Base-by-base conservation (phyloP, 2,329 filamentous ascomycete genomes). In the Cyphellophora attinorum region DNA sequence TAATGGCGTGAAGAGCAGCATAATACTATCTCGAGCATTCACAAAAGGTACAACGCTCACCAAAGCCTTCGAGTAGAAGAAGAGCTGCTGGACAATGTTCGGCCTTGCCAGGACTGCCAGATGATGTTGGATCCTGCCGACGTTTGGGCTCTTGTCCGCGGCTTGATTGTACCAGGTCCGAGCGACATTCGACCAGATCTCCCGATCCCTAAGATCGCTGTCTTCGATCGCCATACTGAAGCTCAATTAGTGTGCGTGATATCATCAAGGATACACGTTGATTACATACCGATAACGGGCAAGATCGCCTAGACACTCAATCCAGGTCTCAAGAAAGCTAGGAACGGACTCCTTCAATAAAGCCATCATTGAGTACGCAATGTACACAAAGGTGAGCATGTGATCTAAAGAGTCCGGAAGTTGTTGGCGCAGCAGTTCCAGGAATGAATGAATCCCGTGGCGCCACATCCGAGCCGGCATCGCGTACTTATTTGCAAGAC, bases 391-490 rank as follows among this genome's bases (percentile, higher is more conserved):
- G 0, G 79, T 77, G 0, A 94, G 62, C 86, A 96, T 95, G 36
- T 93, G 82, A 32, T 95, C 88, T 1, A 86, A 60, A 2, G 82
- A 86, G 0, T 68, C 69, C 0, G 88, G 89, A 0, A 94, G 62
- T 2, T 79, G 72, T 44, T 84, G 76, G 0, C 85, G 68, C 0
- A 93, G 57, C 0, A 93, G 55, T 45, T 93, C 85, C 0, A 93
- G 65, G 38, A 91, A 91, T 0, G 76, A 79, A 51, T 93, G 85
- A 3, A 96, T 95, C 0, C 84, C 89, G 48, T 93, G 84, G 0
- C 85, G 71, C 91, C 91, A 96, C 83, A 96, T 91, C 0, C 89
- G 67, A n/a, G 84, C 85, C 10, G 89, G 88, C 85, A 96, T 95
- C 0, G 78, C 77, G 47, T 94, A 94, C 41, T 91, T 91, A 0